These are phyloP conservation scores for Lactarius tabidus DNA, from an alignment of 768 basidiomycete species.

Conservation along the genomic window DNA sequence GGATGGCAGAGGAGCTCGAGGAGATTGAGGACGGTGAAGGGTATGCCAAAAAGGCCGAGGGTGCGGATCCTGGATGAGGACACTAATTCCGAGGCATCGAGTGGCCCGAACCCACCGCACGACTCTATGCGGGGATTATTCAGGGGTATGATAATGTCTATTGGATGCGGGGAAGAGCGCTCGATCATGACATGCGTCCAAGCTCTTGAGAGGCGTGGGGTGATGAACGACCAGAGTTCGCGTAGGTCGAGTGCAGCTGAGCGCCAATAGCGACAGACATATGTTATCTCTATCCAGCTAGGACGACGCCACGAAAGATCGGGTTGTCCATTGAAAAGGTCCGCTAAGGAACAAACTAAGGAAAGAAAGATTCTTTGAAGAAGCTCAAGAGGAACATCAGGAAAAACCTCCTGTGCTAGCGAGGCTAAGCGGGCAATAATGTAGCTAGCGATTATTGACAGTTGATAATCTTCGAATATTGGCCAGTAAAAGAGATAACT, in stretches of 20 bases:
- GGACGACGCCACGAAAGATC: no score
- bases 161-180: slow-evolving; percentile 14
- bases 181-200: slow-evolving; percentile 20
- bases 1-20: slow-evolving; percentile 13
- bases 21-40: slow-evolving; percentile 3
- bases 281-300: slow-evolving; percentile 9
- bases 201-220: slow-evolving; percentile 1
- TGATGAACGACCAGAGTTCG: slow-evolving; percentile 19
- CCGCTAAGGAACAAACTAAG: no score
- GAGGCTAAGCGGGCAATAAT: no score
- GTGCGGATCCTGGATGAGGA: slow-evolving; percentile 11
- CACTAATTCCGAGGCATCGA: slow-evolving; percentile 8
- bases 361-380: background rate
- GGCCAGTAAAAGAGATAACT: no score
- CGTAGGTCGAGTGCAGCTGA: slow-evolving; percentile 12
- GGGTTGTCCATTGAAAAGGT: no score
- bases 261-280: slow-evolving; percentile 19
- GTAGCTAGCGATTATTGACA: no score
- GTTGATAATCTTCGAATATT: no score
- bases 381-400: background rate
- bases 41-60: slow-evolving; percentile 11
- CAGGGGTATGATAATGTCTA: slow-evolving; percentile 7
- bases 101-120: slow-evolving; percentile 2
- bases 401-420: no score
- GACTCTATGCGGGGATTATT: background rate